Base-by-base conservation (phyloP, 108 stramenopile species). In the Stephanodiscus minutulus region DNA sequence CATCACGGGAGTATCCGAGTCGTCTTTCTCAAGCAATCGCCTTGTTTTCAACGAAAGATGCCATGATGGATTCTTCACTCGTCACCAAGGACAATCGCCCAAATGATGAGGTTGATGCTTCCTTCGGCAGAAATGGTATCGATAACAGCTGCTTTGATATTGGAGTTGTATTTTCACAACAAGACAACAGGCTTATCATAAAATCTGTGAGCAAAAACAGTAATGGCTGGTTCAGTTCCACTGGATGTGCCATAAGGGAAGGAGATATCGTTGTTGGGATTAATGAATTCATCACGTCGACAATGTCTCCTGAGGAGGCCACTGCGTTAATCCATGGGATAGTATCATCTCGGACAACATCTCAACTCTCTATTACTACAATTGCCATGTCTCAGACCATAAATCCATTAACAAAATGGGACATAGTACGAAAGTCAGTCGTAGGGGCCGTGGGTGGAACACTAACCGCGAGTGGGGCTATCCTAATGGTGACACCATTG, bases 401-500 rank as follows among this genome's bases (percentile, higher is more conserved):
- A 37, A 57, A 21, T 18, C 0, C 33, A 68, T 36, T 59, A 58
- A 61, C 59, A 25, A 39, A 29, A 36, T 68, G 67, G 67, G 68
- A 41, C 7, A 39, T 37, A 20, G 28, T 68, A 17, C 59, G 68
- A 25, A 68, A 39, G 24, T 60, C 68, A 17, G 60, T 61, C 12
- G 75, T 81, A 11, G 59, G 75, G 12, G 79, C 50, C 7, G 70
- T 55, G 17, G 83, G 83, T 1, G 70, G 79, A n/a, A 71, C 76
- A 44, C 31, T 84, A 47, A 64, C 81, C 18, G 74, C 67, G n/a
- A 50, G 60, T 12, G 85, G 85, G 1, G 79, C 82, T 25, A 70
- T 76, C 21, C 41, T 85, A 6, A 80, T 82, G 77, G 77, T 67
- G 7, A 85, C 82, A 27, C 82, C 85, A 12, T 50, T 85, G 11